Base-by-base conservation (phyloP, 495 filamentous ascomycete species). In the Penicillium parvum region DNA sequence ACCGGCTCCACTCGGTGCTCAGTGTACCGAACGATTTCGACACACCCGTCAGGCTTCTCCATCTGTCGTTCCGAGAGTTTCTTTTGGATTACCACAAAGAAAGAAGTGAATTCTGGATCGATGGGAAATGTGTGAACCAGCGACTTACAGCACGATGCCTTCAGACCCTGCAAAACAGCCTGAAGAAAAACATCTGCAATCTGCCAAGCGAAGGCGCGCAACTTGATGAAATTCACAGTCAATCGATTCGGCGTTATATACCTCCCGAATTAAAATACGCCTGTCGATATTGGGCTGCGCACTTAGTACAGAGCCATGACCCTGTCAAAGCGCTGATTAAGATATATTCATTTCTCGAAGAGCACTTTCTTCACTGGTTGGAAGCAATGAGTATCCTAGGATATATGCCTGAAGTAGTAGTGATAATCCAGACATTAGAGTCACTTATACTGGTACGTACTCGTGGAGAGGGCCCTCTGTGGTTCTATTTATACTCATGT, bases 211-310 rank as follows among this genome's bases (percentile, higher is more conserved):
- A 55, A 26, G 63, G 60, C 16, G 47, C 22, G 16, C 35, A 45
- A n/a, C 18, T 49, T 28, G 36, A 1, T 4, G 61, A 69, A 1
- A 53, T 72, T 25, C 45, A 58, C 38, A 7, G 4, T n/a, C 16
- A 45, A 7, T 43, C 17, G 2, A 58, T 69, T 19, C 22, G 39
- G 7, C n/a, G 53, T 0, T 43, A 37, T 16, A 35, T 75, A 8
- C 53, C 61, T 30, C 4, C 49, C 16, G 57, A 64, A 40, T 33
- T 67, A 15, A 46, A 53, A 50, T 72, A 77, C 40, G 43, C 66
- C 18, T 77, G 68, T 48, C 57, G 52, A 7, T 69, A 73, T 47
- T 79, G 69, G 75, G 57, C 69, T 32, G 26, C 66, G 40, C 71
- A 81, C 58, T 18, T 74, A 2, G 8, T 10, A 7, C 19, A 38